phyloP scores from a whole-genome alignment of 1,284 basidiomycete genomes.

The Fomitiporia mediterranea region DNA sequence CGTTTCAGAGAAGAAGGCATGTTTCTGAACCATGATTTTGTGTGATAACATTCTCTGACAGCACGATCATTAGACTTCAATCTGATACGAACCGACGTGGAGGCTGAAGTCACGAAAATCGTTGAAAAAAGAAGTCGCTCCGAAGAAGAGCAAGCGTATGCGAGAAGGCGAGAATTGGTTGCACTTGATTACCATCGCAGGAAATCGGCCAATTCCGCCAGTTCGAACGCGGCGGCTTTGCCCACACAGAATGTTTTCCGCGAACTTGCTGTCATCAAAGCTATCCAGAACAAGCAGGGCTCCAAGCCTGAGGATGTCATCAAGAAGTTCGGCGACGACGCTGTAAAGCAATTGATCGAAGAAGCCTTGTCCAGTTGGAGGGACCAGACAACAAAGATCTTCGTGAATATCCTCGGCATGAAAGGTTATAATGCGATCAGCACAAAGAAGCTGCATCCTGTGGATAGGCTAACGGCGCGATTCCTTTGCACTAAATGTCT shows the following conservation, averaged over 20 bases:
- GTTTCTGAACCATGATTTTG: too few species aligned
- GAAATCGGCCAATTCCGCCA: constrained; percentile 17
- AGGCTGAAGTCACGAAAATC: constrained; percentile 31
- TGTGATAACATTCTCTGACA: background rate
- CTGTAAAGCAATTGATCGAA: constrained; percentile 38
- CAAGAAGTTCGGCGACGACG: constrained; percentile 28
- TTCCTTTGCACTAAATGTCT: constrained; percentile 54
- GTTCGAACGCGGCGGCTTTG: constrained; percentile 25
- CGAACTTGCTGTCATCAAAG: constrained; percentile 37
- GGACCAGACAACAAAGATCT: constrained; percentile 34
- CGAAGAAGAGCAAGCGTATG: constrained; percentile 26
- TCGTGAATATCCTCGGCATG: constrained; percentile 46
- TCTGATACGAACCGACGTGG: constrained; percentile 25
- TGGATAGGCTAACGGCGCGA: constrained; percentile 50
- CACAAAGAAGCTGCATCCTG: constrained; percentile 45
- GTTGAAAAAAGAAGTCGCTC: constrained; percentile 27
- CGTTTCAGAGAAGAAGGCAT: constrained; percentile 31
- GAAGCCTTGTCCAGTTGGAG: constrained; percentile 43
- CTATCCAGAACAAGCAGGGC: constrained; percentile 30
- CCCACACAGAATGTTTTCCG: constrained; percentile 43
- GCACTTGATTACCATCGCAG: constrained; percentile 34
- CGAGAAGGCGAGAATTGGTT: constrained; percentile 26
- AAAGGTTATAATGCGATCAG: constrained; percentile 45
- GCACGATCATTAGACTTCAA: constrained; percentile 28
- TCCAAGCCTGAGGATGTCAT: constrained; percentile 17